Base-by-base conservation (phyloP, 148 eudicot species). In the Salicornia ramosissima region DNA sequence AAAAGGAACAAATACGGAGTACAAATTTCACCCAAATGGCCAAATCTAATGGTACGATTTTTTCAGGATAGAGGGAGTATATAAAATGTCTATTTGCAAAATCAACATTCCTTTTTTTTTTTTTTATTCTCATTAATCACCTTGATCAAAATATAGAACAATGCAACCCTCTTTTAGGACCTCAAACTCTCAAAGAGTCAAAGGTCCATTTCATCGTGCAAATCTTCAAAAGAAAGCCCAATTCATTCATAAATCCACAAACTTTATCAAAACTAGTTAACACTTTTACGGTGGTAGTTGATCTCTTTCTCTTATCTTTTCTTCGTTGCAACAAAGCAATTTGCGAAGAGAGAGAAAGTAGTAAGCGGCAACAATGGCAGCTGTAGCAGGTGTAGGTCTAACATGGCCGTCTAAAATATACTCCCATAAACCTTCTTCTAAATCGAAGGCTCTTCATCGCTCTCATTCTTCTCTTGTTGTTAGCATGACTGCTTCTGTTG, bases 401-500 rank as follows among this genome's bases (percentile, higher is more conserved):
- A 78, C 78, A 34, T 82, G 74, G 80, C 74, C 78, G 46, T 69
- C 83, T 8, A 83, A 81, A 25, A 65, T 83, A 26, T 47, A 42
- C 9, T 26, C 25, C 34, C 51, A 46, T 11, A 26, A 59, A 40
- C 43, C 74, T 21, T 60, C 71, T 15, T 57, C 29, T 29, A 67
- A 75, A 54, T 70, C 79, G 1, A 46, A 52, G 1, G 28, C 2
- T 30, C 31, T 51, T 21, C 34, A 30, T 45, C 76, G 61, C 25
- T 68, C 77, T 25, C 12, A 66, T 61, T 68, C 62, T 16, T 64
- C 74, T 40, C 55, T 83, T 59, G 74, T 73, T 28, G 77, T 90
- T 4, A 82, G 74, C 71, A 90, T 92, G 96, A 77, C 86, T 49
- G 73, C 83, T 75, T 83, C 92, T 9, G 30, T 86, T 25, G 90